phyloP scores from a whole-genome alignment of 768 basidiomycete genomes.

The Suillus tomentosus region DNA sequence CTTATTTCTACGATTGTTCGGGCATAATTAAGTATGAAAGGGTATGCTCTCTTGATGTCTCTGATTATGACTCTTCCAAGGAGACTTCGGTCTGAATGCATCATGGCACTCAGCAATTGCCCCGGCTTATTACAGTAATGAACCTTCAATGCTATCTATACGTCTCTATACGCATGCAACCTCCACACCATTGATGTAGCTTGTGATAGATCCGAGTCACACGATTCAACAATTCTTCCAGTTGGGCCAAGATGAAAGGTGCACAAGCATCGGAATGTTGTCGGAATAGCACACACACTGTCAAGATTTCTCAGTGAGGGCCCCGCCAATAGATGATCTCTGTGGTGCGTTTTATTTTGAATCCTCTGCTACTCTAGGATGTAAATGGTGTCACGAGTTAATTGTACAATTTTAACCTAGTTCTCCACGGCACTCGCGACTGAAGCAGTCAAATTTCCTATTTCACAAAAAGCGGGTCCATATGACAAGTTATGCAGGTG shows the following conservation, averaged over 20 bases:
- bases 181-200: background rate
- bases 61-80: background rate
- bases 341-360: conserved; percentile 2
- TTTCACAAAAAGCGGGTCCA: background rate
- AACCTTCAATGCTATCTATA: background rate
- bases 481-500: conserved; percentile 11
- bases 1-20: background rate
- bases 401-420: conserved; percentile 4
- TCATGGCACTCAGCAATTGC: background rate
- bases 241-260: background rate
- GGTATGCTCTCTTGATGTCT: background rate
- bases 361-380: background rate
- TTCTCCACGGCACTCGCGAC: background rate
- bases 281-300: background rate
- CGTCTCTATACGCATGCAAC: background rate
- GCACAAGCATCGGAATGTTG: background rate
- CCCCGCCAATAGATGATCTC: background rate
- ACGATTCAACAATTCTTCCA: background rate
- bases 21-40: background rate
- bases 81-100: background rate
- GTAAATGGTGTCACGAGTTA: background rate
- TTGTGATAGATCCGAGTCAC: background rate
- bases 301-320: background rate
- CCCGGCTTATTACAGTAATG: background rate
- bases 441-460: background rate